phyloP scores from a whole-genome alignment of 306 rosid species.

The Leucaena leucocephala region DNA sequence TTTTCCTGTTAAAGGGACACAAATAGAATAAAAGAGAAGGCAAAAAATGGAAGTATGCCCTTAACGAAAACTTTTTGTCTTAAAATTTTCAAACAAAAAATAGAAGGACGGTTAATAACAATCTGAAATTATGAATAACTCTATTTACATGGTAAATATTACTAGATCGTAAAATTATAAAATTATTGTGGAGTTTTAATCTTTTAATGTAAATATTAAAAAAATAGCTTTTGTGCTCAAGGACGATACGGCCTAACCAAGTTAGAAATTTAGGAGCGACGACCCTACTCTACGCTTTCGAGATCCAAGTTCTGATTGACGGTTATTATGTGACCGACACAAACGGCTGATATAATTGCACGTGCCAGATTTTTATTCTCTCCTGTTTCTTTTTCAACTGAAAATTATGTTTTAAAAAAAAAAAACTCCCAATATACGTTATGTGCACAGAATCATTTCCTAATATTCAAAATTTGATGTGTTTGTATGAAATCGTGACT shows the following conservation, averaged over 20 bases:
- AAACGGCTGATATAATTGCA: not conserved
- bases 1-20: not conserved
- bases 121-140: no score
- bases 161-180: no score
- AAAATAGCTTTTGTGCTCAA: not conserved
- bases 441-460: not conserved
- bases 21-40: not conserved
- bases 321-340: not conserved
- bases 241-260: not conserved
- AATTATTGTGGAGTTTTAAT: no score
- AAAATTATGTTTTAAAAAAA: no score
- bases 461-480: not conserved
- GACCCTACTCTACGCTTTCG: not conserved
- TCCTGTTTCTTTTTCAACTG: not conserved
- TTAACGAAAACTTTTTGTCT: not conserved
- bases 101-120: no score
- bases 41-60: not conserved
- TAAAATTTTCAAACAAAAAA: no score
- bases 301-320: not conserved
- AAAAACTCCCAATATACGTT: not conserved
- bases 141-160: no score
- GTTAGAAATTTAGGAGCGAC: not conserved
- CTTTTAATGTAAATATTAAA: no score
- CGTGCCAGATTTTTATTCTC: not conserved
- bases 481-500: not conserved